Evolutionary conservation across 345 rosid genomes (phyloP), one percentile per base, ranked within the genome.

Genomic region (Microthlaspi erraticum): DNA sequence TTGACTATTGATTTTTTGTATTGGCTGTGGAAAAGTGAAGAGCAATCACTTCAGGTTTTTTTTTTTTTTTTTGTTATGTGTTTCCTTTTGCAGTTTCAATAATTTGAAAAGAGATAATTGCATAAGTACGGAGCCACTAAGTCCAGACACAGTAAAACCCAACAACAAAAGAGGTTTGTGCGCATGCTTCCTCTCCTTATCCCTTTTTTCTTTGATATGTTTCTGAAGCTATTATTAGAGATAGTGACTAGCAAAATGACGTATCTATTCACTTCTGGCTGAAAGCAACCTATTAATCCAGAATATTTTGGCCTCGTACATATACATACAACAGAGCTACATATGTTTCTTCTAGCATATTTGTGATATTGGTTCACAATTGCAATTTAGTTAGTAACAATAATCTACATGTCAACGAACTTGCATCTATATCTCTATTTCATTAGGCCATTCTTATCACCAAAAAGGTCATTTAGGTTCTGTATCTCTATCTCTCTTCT

Each of bases 101-200:
- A n/a, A n/a, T 17, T 42, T 13, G 33, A 52, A 52, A 71, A 36
- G 32, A 53, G 34, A 8, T 10, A 42, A 60, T 44, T 60, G 68
- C 53, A 39, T 19, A 13, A 43, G 70, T 54, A 72, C 49, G 63
- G 64, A 63, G 70, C 64, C 64, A 72, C 64, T 44, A 45, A 64
- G 33, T 72, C 41, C 32, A 62, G 32, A 36, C 45, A 72, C 64
- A 72, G 55, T 54, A 53, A 53, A 41, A 68, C 6, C 69, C 62
- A 71, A 33, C 17, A 52, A 43, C 55, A 17, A 53, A 71, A 53
- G 62, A 33, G 37, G 23, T 62, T 42, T 42, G 20, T 56, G 31
- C 45, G 69, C 76, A 62, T 71, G 76, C 69, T 71, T 43, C 52
- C 54, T 67, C 61, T 55, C 52, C 54, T 67, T 54, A 31, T 54